These are phyloP conservation scores for Thelephora terrestris DNA, from an alignment of 1,284 basidiomycete species.

Conservation along the genomic window DNA sequence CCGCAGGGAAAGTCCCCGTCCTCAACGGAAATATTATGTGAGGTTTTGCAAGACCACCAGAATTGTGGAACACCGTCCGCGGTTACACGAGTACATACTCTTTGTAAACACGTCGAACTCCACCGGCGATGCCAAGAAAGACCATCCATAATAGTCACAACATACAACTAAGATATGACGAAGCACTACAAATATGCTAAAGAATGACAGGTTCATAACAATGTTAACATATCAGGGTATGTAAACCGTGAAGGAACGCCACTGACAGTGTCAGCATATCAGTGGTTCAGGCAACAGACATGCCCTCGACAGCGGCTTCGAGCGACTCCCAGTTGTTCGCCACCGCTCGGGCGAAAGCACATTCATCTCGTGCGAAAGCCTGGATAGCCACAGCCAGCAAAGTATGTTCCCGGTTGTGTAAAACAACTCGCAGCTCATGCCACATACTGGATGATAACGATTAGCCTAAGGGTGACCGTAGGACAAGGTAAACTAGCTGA, in stretches of 20 bases:
- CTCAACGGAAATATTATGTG: neutral
- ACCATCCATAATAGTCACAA: too few species aligned
- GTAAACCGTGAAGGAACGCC: too few species aligned
- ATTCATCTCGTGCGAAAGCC: conserved; percentile 63
- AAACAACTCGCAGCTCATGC: conserved; percentile 81
- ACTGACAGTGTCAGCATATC: too few species aligned
- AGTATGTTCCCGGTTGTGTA: conserved; percentile 82
- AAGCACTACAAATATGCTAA: too few species aligned
- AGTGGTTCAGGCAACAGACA: conserved; percentile 68
- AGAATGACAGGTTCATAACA: too few species aligned
- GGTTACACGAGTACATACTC: too few species aligned
- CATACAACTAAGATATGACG: too few species aligned
- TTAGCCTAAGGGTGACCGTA: neutral
- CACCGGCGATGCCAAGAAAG: too few species aligned
- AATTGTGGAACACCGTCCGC: too few species aligned
- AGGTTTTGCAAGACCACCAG: neutral
- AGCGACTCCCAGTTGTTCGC: conserved; percentile 66
- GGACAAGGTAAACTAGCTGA: conserved; percentile 24
- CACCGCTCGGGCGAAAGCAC: conserved; percentile 50
- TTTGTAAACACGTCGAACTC: too few species aligned
- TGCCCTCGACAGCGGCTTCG: conserved; percentile 56
- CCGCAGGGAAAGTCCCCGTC: conserved; percentile 32
- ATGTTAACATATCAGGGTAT: too few species aligned
- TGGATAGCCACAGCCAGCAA: conserved; percentile 68
- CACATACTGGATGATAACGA: conserved; percentile 57